A percentile compares a stretch with the other conserved stretches of the same genome.
phyloP scores from a whole-genome alignment of 768 basidiomycete genomes.

The Trametes villosa region DNA sequence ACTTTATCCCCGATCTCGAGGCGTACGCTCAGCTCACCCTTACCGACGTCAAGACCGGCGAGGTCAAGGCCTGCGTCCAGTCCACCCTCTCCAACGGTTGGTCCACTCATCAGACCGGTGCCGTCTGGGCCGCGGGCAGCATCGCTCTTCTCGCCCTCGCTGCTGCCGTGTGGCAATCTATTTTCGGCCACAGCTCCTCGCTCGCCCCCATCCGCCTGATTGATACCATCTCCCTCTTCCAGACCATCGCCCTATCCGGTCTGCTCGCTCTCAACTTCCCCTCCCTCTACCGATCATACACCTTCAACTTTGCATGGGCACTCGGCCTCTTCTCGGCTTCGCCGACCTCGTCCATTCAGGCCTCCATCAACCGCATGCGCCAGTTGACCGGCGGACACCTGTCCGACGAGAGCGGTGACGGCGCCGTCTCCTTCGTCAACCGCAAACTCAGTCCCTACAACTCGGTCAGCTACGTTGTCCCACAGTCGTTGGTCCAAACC shows the following conservation, averaged over 20 bases:
- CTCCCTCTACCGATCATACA: conserved; percentile 76
- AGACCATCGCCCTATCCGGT: conserved; percentile 78
- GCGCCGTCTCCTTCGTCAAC: conserved; percentile 78
- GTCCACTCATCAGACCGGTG: conserved; percentile 74
- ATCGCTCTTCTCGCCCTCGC: conserved; percentile 63
- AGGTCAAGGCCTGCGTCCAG: conserved; percentile 87
- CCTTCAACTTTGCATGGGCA: conserved; percentile 89
- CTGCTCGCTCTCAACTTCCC: conserved; percentile 90
- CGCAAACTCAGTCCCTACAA: conserved; percentile 84
- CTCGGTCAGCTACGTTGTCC: conserved; percentile 16
- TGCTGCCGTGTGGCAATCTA: conserved; percentile 59
- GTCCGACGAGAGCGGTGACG: conserved; percentile 56
- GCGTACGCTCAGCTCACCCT: conserved; percentile 84
- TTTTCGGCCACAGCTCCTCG: conserved; percentile 56
- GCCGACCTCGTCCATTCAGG: conserved; percentile 63
- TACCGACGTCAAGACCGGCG: conserved; percentile 66
- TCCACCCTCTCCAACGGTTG: conserved; percentile 91
- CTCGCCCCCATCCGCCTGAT: conserved; percentile 77
- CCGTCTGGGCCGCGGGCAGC: conserved; percentile 77
- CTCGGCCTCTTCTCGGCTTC: conserved; percentile 71
- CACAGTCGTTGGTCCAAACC: conserved; percentile 14
- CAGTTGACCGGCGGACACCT: conserved; percentile 80
- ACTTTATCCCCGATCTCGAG: conserved; percentile 88
- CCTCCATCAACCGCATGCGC: conserved; percentile 82
- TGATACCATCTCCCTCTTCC: conserved; percentile 82